Evolutionary conservation across 257 asterid genomes (phyloP).

Genomic region (Ligustrum vulgare): DNA sequence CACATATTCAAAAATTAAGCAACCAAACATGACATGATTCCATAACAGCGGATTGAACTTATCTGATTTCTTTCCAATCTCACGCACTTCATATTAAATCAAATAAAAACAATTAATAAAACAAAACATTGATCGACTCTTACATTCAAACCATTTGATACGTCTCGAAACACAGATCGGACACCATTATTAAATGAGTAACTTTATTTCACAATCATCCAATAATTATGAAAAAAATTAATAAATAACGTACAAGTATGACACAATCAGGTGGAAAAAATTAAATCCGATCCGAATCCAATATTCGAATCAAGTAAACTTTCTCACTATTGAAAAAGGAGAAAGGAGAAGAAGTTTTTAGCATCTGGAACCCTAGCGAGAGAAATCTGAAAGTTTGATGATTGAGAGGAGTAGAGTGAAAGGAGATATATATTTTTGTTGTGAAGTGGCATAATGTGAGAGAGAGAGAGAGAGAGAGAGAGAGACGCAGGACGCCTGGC

Average conservation of each 20-base stretch:
- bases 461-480: slow-evolving; percentile 17
- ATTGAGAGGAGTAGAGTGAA: slow-evolving; percentile 12
- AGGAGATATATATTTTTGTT: slow-evolving; percentile 6
- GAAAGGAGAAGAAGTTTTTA: not conserved
- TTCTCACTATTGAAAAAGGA: not conserved
- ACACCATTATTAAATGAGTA: slow-evolving; percentile 21
- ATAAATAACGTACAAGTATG: not conserved
- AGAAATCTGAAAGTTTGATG: slow-evolving; percentile 11
- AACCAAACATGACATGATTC: not conserved
- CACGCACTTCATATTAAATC: slow-evolving; percentile 18
- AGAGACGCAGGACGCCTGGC: slow-evolving; percentile 33
- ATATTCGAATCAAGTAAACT: slow-evolving; percentile 28
- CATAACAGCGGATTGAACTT: not conserved
- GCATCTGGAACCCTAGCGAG: slow-evolving; percentile 46
- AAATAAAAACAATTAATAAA: not conserved
- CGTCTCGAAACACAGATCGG: slow-evolving; percentile 56
- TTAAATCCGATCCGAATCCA: slow-evolving; percentile 54
- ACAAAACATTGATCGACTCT: slow-evolving; percentile 39
- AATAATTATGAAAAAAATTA: not conserved
- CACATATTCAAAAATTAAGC: not conserved
- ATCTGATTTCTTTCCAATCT: not conserved
- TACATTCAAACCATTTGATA: slow-evolving; percentile 44
- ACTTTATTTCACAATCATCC: not conserved
- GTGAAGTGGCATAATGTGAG: slow-evolving; percentile 19
- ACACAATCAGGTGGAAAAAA: slow-evolving; percentile 7